A percentile compares a stretch with the other conserved stretches of the same genome.
These are phyloP conservation scores for Daldinia sp. DNA, from an alignment of 2,329 filamentous ascomycete genomes.

Conservation along the genomic window DNA sequence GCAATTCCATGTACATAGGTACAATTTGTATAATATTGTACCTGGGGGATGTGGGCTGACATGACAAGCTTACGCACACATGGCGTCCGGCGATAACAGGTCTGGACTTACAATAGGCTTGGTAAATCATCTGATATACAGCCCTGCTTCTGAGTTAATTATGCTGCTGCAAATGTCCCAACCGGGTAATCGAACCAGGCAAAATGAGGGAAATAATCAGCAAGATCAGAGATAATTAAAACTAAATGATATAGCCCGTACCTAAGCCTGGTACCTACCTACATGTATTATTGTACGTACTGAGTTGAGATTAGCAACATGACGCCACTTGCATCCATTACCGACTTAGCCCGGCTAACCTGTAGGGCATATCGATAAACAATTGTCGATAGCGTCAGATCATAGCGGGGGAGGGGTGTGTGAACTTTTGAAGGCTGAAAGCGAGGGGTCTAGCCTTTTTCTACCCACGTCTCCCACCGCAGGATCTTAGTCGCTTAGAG, in stretches of 20 bases:
- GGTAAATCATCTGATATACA: conserved; percentile 39
- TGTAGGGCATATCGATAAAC: conserved; percentile 44
- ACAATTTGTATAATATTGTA: conserved; percentile 16
- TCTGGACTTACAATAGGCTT: conserved; percentile 20
- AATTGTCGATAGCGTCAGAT: conserved; percentile 36
- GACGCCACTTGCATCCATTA: conserved; percentile 38
- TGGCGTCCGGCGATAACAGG: conserved; percentile 34
- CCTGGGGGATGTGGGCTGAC: conserved; percentile 27
- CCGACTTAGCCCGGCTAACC: conserved; percentile 32
- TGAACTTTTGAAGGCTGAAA: not conserved
- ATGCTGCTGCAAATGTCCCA: conserved; percentile 32
- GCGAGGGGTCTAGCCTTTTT: conserved; percentile 4
- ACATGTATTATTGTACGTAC: not conserved
- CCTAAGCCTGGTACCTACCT: not conserved
- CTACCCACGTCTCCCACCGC: not conserved
- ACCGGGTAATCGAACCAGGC: conserved; percentile 28
- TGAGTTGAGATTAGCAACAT: conserved; percentile 35
- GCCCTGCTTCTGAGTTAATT: conserved; percentile 39
- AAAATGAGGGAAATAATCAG: conserved; percentile 36
- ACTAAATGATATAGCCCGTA: conserved; percentile 32
- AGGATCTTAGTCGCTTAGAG: not conserved
- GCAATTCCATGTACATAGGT: not conserved
- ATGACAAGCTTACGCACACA: conserved; percentile 30
- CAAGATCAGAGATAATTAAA: conserved; percentile 36
- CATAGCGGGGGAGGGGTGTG: conserved; percentile 36